phyloP scores from a whole-genome alignment of 495 filamentous ascomycete genomes.

The Penicillium riverlandense region DNA sequence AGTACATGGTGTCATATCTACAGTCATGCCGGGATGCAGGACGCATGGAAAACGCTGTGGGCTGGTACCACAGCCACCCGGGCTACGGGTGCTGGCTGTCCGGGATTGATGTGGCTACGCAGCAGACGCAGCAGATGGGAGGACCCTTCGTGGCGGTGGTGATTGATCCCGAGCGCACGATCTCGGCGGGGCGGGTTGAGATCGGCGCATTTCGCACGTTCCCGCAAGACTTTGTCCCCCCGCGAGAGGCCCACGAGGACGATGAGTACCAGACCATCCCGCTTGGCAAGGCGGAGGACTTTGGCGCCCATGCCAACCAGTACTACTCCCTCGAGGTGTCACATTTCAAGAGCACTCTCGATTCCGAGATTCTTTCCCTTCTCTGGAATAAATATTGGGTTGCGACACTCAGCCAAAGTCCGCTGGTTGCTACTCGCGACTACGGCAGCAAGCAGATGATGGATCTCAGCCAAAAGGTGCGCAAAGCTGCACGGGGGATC shows the following conservation, averaged over 20 bases:
- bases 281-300: constrained; percentile 87
- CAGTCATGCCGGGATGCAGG: constrained; percentile 64
- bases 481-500: constrained; percentile 48
- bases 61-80: constrained; percentile 98
- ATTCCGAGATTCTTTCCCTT: constrained; percentile 73
- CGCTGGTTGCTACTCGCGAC: constrained; percentile 87
- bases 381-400: constrained; percentile 99
- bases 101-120: constrained; percentile 90
- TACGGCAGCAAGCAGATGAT: constrained; percentile 88
- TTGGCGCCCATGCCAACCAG: constrained; percentile 80
- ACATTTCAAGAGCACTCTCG: constrained; percentile 88
- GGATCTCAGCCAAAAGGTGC: constrained; percentile 76
- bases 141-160: constrained; percentile 96
- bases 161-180: constrained; percentile 94
- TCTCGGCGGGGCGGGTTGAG: constrained; percentile 90
- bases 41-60: constrained; percentile 84
- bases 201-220: constrained; percentile 96
- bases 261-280: constrained; percentile 64
- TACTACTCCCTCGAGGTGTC: constrained; percentile 91
- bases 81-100: constrained; percentile 98
- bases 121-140: constrained; percentile 75
- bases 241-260: constrained; percentile 36
- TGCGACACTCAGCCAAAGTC: constrained; percentile 90
- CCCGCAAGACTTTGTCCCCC: constrained; percentile 63
- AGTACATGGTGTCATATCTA: constrained; percentile 89